A percentile compares a stretch with the other conserved stretches of the same genome.
Evolutionary conservation across 2,329 filamentous ascomycete genomes (phyloP).

Genomic region (Hypoxylon sp.): DNA sequence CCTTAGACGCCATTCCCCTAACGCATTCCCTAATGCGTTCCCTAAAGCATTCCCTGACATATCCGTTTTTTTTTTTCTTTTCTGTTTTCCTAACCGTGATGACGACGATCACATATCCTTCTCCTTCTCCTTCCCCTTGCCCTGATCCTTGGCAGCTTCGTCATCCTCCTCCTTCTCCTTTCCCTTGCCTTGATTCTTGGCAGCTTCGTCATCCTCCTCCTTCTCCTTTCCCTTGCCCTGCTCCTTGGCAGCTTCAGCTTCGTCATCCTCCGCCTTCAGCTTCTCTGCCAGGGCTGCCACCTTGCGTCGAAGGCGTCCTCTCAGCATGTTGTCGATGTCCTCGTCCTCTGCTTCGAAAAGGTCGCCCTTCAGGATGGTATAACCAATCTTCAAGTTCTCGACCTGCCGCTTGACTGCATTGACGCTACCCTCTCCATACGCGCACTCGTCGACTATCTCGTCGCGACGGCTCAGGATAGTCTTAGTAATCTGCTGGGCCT

Average conservation of each 20-base stretch:
- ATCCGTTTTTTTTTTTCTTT: too few relatives aligned
- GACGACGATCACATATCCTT: background rate
- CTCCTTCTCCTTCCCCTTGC: constrained; percentile 11
- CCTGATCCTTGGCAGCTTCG: background rate
- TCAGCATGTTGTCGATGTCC: too few relatives aligned
- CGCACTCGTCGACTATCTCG: constrained; percentile 5
- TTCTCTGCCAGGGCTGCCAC: background rate
- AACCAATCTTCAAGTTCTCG: background rate
- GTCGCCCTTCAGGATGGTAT: background rate
- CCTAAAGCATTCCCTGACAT: background rate
- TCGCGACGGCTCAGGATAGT: constrained; percentile 6
- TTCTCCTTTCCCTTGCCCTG: constrained; percentile 15
- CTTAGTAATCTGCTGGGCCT: background rate
- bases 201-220: background rate
- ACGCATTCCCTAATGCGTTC: background rate
- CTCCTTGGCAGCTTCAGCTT: background rate
- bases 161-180: constrained; percentile 15
- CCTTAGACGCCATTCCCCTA: background rate
- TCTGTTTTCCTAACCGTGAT: background rate
- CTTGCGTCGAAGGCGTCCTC: background rate
- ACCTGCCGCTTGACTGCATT: constrained; percentile 1
- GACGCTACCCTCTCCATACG: background rate
- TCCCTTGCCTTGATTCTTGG: background rate
- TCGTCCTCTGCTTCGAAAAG: background rate
- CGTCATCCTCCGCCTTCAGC: constrained; percentile 12